A percentile compares a stretch with the other conserved stretches of the same genome.
These are phyloP conservation scores for Prunus campanulata DNA, from an alignment of 306 rosid genomes.

Conservation along the genomic window DNA sequence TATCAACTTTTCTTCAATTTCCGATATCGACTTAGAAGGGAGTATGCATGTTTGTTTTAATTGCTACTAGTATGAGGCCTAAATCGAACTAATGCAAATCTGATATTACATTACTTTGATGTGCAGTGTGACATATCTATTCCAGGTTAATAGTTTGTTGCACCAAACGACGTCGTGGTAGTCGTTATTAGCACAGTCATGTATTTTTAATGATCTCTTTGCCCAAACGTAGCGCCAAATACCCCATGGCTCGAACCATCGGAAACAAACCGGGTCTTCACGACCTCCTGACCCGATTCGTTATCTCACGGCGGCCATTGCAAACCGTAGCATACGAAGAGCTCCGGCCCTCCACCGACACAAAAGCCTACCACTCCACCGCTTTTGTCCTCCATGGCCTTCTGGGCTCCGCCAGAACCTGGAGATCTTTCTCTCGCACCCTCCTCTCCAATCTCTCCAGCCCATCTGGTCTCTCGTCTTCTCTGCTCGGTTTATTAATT, in stretches of 20 bases:
- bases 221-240: neutral
- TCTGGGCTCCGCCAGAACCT: constrained; percentile 74
- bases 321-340: constrained; percentile 84
- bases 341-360: constrained; percentile 30
- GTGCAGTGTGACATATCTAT: too few species aligned
- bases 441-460: constrained; percentile 58
- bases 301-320: constrained; percentile 37
- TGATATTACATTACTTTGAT: too few species aligned
- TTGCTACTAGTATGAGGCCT: too few species aligned
- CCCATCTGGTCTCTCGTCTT: constrained; percentile 45
- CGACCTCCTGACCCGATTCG: constrained; percentile 39
- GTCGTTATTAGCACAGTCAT: too few species aligned
- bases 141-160: too few species aligned
- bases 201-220: too few species aligned
- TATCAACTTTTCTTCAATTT: too few species aligned
- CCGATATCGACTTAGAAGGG: too few species aligned
- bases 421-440: constrained; percentile 78
- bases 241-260: constrained; percentile 51
- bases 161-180: too few species aligned
- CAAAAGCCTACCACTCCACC: constrained; percentile 53
- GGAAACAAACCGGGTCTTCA: constrained; percentile 29
- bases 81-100: too few species aligned
- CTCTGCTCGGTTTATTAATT: neutral
- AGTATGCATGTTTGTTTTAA: too few species aligned
- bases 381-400: constrained; percentile 85